Base-by-base conservation (phyloP, 371 early-diverging fungal genomes). In the Choanephora cucurbitarum region DNA sequence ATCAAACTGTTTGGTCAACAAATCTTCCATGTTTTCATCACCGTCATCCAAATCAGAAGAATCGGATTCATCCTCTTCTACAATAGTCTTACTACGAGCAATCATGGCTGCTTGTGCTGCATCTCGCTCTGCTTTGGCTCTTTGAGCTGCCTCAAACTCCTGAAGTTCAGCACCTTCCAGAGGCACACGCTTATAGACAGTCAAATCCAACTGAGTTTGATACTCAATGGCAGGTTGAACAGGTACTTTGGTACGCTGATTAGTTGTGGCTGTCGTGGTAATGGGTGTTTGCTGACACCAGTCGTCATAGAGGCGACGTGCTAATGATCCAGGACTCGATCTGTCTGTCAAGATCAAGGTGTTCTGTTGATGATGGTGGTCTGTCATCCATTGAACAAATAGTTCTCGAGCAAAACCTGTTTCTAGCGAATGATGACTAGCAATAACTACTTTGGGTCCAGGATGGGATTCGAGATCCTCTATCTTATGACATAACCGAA, bases 151-250 rank as follows among this genome's bases (percentile, higher is more conserved):
- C 42, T 80, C 69, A 64, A 80, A 90, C 33, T 82, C 81, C 4
- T 78, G 79, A 21, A 98, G 73, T 66, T 97, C 98, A 22, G 76
- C 82, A 19, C 98, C 98, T 65, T 91, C 89, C n/a, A 98, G 66
- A 5, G 91, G 86, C 6, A 94, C 90, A 43, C 88, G 85, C 40
- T 72, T 55, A 42, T 67, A 73, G 0, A 82, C 62, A 1, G 55
- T 67, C 40, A 81, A 69, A 48, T 71, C 64, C 15, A 81, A 18
- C 0, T 52, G 52, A n/a, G 70, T 67, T 19, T 85, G 69, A 19
- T 86, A 70, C 6, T 75, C 57, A n/a, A 89, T 62, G 6, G 78
- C 65, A 21, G 78, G 71, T 39, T 75, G 69, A 1, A 82, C 67
- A 40, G 67, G 68, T 24, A 57, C 31, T n/a, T 67, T 59, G 5